Percentiles rank a stretch among this genome's conserved stretches.
Evolutionary conservation across 2,329 filamentous ascomycete genomes (phyloP).

Genomic region (Xylariaceae sp.): DNA sequence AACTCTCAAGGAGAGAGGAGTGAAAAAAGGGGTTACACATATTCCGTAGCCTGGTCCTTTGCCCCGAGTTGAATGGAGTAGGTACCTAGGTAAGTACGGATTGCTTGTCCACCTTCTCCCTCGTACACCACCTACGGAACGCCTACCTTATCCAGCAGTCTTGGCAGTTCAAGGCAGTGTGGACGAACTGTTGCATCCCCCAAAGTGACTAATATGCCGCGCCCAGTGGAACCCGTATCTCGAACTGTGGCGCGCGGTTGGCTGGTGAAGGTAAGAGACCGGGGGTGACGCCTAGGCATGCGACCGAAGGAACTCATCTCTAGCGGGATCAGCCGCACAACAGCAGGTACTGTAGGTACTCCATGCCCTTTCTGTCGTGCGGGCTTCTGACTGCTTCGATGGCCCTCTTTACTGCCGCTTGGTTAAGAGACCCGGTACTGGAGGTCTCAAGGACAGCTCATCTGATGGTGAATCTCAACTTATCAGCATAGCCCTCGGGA

Average conservation of each 20-base stretch:
- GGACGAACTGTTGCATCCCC: constrained; percentile 18
- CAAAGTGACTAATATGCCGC: constrained; percentile 19
- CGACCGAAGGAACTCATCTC: constrained; percentile 15
- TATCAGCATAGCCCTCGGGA: constrained; percentile 11
- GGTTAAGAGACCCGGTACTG: constrained; percentile 15
- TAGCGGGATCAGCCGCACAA: constrained; percentile 33
- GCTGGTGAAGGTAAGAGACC: constrained; percentile 8
- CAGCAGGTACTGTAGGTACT: constrained; percentile 11
- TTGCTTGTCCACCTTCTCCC: neutral
- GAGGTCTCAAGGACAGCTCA: constrained; percentile 31
- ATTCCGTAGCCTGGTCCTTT: constrained; percentile 17
- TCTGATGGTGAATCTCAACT: constrained; percentile 26
- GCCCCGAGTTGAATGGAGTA: neutral
- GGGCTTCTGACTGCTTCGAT: constrained; percentile 30
- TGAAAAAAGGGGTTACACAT: neutral
- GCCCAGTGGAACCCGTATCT: constrained; percentile 20
- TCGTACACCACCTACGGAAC: neutral
- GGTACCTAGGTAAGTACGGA: neutral
- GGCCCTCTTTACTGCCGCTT: constrained; percentile 25
- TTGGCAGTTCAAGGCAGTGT: neutral
- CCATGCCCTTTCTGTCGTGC: constrained; percentile 15
- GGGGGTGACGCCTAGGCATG: constrained; percentile 23
- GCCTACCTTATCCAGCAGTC: too few relatives aligned
- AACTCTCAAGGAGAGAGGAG: too few relatives aligned
- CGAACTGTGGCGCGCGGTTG: constrained; percentile 15